Conservation (phyloP, 2,329 filamentous ascomycete species). For the Xylariaceae sp. region DNA sequence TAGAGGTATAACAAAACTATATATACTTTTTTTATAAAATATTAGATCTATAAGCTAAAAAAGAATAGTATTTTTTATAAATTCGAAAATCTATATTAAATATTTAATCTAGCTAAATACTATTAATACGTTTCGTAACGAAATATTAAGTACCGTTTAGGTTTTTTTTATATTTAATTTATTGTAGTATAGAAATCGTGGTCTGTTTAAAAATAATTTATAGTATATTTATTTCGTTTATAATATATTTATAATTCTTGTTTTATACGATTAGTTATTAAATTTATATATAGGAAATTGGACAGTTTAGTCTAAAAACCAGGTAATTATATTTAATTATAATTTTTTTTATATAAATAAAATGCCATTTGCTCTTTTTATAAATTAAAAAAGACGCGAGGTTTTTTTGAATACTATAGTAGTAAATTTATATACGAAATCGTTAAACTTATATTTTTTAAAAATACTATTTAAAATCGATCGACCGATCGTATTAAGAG, state of each 20-base stretch:
- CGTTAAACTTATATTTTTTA: too few species aligned
- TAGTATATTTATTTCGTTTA: neutral
- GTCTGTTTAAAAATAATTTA: neutral
- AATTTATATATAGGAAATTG: neutral
- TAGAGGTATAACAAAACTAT: neutral
- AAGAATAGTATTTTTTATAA: neutral
- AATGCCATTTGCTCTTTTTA: neutral
- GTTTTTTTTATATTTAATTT: neutral
- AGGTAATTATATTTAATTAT: neutral
- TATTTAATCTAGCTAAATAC: neutral
- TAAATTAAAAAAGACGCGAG: neutral
- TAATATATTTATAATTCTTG: neutral
- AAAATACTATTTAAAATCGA: too few species aligned
- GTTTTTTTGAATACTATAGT: neutral
- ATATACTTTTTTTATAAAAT: neutral
- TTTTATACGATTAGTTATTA: neutral
- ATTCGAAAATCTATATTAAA: neutral
- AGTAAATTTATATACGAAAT: too few species aligned
- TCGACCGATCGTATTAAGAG: too few species aligned
- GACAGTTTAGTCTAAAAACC: neutral
- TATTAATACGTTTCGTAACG: neutral
- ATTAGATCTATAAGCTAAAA: neutral
- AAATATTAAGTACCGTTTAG: neutral
- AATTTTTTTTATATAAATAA: neutral
- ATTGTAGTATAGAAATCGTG: neutral